These are phyloP conservation scores for Aspergillus fructus DNA, from an alignment of 2,329 filamentous ascomycete genomes.

Conservation along the genomic window DNA sequence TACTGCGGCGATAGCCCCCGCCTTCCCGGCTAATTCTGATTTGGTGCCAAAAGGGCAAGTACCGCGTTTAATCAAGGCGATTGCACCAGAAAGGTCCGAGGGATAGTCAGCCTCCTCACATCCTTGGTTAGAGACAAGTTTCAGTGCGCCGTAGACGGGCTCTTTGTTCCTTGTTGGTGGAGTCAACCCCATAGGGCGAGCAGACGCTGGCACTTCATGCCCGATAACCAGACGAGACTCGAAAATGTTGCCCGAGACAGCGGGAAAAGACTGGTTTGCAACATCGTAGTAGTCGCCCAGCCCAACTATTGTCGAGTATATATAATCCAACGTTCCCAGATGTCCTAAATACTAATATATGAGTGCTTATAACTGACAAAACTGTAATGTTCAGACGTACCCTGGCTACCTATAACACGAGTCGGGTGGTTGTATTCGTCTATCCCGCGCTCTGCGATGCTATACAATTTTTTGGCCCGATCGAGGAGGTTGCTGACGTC, in stretches of 20 bases:
- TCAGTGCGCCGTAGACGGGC: slow-evolving; percentile 51
- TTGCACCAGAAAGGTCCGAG: slow-evolving; percentile 54
- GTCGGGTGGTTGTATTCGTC: slow-evolving; percentile 68
- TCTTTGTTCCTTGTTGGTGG: slow-evolving; percentile 43
- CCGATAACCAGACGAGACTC: slow-evolving; percentile 62
- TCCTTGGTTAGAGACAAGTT: slow-evolving; percentile 56
- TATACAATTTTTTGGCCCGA: slow-evolving; percentile 61
- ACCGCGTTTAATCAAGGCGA: slow-evolving; percentile 70
- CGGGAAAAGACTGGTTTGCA: slow-evolving; percentile 57
- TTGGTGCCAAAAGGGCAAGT: slow-evolving; percentile 71
- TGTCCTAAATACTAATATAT: slow-evolving; percentile 49
- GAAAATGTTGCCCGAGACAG: slow-evolving; percentile 60
- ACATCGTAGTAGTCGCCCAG: slow-evolving; percentile 33
- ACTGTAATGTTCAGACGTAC: slow-evolving; percentile 35
- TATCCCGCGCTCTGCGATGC: slow-evolving; percentile 59
- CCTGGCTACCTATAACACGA: slow-evolving; percentile 67
- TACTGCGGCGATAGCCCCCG: slow-evolving; percentile 70
- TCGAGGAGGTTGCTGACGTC: slow-evolving; percentile 55
- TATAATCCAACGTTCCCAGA: slow-evolving; percentile 61
- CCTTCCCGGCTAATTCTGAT: slow-evolving; percentile 64
- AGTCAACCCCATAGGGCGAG: slow-evolving; percentile 63
- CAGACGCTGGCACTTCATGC: slow-evolving; percentile 52
- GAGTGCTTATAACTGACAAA: not conserved
- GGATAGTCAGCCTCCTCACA: slow-evolving; percentile 67
- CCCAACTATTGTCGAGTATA: slow-evolving; percentile 53